These are phyloP conservation scores for Cucumis melo DNA, from an alignment of 306 rosid species.

Conservation along the genomic window DNA sequence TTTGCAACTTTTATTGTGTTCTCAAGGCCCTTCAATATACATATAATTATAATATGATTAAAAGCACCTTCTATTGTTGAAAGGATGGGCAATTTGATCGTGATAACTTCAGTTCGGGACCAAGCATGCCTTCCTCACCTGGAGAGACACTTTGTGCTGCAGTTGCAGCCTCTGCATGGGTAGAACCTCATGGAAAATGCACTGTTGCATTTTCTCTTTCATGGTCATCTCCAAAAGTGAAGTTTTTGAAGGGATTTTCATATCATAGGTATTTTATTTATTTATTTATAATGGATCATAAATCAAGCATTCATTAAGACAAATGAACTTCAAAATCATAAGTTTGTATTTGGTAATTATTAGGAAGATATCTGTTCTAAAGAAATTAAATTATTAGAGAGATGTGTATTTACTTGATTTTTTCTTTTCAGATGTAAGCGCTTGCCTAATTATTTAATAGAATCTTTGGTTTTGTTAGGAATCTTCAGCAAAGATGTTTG, in stretches of 20 bases:
- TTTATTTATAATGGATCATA: not conserved
- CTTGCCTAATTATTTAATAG: not conserved
- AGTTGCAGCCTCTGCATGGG: slow-evolving; percentile 95
- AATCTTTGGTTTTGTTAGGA: not conserved
- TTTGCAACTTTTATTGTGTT: not conserved
- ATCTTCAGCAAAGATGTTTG: not conserved
- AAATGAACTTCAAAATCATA: not conserved
- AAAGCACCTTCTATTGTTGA: slow-evolving; percentile 3
- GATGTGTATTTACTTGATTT: not conserved
- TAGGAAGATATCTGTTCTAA: not conserved
- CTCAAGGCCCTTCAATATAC: not conserved
- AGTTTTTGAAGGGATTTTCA: slow-evolving; percentile 78
- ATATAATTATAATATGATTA: not conserved
- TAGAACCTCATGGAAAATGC: slow-evolving; percentile 97
- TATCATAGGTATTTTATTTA: slow-evolving; percentile 36
- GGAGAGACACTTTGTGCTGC: slow-evolving; percentile 95
- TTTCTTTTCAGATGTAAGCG: not conserved
- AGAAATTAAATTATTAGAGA: too few relatives aligned
- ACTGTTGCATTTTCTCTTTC: slow-evolving; percentile 85
- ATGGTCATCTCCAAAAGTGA: slow-evolving; percentile 95
- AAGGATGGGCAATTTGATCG: slow-evolving; percentile 90
- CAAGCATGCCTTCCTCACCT: slow-evolving; percentile 72
- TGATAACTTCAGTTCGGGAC: slow-evolving; percentile 67
- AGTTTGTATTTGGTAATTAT: not conserved
- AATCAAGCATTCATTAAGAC: not conserved